Evolutionary conservation across 257 asterid species (phyloP), one percentile per base, ranked within the genome.

Genomic region (Fraxinus anomala): DNA sequence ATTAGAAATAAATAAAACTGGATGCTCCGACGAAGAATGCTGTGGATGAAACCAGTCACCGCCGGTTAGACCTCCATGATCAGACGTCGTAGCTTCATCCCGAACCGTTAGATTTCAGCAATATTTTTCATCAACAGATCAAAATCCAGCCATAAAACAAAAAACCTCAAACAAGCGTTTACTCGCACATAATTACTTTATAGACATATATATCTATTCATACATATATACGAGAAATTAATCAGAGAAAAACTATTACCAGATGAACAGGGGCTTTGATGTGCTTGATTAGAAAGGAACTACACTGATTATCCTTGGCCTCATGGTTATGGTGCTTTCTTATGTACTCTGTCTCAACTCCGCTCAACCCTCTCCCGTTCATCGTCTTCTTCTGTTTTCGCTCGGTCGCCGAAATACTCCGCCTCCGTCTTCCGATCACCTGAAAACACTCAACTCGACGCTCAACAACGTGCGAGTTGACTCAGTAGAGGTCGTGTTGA

Each of bases 261-360:
- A 92, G 93, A 85, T 90, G 93, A 17, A 85, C 88, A 21, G 97
- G 97, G 56, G 97, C 91, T 73, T 83, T 89, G 76, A 92, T 83
- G 86, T 86, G 92, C 84, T 88, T 88, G 87, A 89, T 70, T 76
- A 90, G 90, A 80, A 85, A 75, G 33, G 97, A 92, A 82, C 77
- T 86, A 87, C 95, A 90, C 85, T 89, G 97, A 83, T 87, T 85
- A 74, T 85, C 92, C 78, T 82, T 79, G 70, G 80, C 85, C 82
- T 86, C 80, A 70, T 86, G 93, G 49, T 33, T 78, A 80, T 92
- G 95, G 80, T 92, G 92, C 88, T 82, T 92, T 88, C 78, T 79
- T 34, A 83, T 73, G 78, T 74, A 88, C 39, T 88, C 95, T 67
- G 61, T 82, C 87, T 87, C 89, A 40, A 84, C 49, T 70, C 83